Base-by-base conservation (phyloP, 2,329 filamentous ascomycete species). In the Diaporthe aspalathi region DNA sequence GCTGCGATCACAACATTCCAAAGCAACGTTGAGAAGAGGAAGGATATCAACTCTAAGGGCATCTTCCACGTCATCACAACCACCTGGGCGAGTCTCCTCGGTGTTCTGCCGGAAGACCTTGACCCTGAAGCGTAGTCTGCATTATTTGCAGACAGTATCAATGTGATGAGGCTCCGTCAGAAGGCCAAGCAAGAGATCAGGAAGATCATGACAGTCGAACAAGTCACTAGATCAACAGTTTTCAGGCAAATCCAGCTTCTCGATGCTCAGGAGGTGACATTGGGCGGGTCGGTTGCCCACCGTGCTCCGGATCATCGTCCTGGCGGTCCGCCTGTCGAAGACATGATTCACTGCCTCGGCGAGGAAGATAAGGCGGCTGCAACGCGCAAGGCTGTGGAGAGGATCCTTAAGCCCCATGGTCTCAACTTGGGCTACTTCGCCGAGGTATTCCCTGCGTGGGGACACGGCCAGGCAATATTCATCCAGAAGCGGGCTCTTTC, bases 151-250 rank as follows among this genome's bases (percentile, higher is more conserved):
- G 60, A 50, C 8, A 65, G 60, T 17, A 65, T 65, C 45, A 65
- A 65, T n/a, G 50, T 65, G 43, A 50, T 65, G 60, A 35, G 60
- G 4, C 50, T 65, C 16, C 60, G 60, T 38, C 60, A 65, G 29
- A 65, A 38, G n/a, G 50, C 50, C 29, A 65, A 50, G 20, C 60
- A 38, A n/a, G 60, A 65, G 29, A 65, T 45, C 16, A 45, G 60
- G 1, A 65, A 65, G 5, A 14, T 38, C 1, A 29, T 65, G 22
- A 65, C 45, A 9, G 60, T 65, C 17, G 45, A 65, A 38, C 45
- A 65, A 38, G 45, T 65, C 29, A n/a, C 50, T 1, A 45, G 60
- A 4, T 50, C 60, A 2, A 65, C 60, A 4, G 38, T 65, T 14
- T 9, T 14, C 12, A 29, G 29, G 29, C 60, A 65, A 20, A 65